A percentile compares a stretch with the other conserved stretches of the same genome.
These are phyloP conservation scores for Rubia peregrina DNA, from an alignment of 305 asterid genomes.

Conservation along the genomic window DNA sequence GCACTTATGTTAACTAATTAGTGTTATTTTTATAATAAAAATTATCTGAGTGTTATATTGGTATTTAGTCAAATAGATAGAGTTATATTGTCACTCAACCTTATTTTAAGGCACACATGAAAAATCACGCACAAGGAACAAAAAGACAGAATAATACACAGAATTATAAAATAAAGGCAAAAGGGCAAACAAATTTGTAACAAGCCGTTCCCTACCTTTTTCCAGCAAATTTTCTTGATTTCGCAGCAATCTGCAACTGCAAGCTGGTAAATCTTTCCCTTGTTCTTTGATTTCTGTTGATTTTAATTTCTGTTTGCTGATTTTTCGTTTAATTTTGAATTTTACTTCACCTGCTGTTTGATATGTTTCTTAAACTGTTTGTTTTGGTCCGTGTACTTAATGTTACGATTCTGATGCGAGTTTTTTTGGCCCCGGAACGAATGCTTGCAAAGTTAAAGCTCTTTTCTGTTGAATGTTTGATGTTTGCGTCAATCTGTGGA, in stretches of 20 bases:
- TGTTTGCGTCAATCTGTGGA: neutral
- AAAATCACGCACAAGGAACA: conserved; percentile 15
- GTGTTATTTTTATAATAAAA: no score
- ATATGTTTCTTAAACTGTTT: conserved; percentile 5
- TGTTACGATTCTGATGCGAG: neutral
- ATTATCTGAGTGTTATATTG: no score
- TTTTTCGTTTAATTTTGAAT: neutral
- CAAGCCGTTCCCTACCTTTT: conserved; percentile 6
- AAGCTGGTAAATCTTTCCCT: conserved; percentile 11
- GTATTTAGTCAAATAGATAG: no score
- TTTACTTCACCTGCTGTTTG: conserved; percentile 13
- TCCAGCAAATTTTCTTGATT: conserved; percentile 5
- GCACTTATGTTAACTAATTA: no score
- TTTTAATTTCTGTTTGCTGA: neutral
- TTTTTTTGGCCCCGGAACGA: neutral
- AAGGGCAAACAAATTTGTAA: conserved; percentile 12
- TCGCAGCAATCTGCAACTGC: conserved; percentile 11
- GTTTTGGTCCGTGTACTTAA: conserved; percentile 5
- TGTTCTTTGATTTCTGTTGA: neutral
- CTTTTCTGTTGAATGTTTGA: neutral
- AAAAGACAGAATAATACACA: conserved; percentile 14
- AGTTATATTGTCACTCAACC: no score
- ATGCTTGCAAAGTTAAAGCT: neutral
- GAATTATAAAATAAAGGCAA: neutral
- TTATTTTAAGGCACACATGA: no score